Base-by-base conservation (phyloP, 2,329 filamentous ascomycete genomes). In the Colletotrichum aenigma region DNA sequence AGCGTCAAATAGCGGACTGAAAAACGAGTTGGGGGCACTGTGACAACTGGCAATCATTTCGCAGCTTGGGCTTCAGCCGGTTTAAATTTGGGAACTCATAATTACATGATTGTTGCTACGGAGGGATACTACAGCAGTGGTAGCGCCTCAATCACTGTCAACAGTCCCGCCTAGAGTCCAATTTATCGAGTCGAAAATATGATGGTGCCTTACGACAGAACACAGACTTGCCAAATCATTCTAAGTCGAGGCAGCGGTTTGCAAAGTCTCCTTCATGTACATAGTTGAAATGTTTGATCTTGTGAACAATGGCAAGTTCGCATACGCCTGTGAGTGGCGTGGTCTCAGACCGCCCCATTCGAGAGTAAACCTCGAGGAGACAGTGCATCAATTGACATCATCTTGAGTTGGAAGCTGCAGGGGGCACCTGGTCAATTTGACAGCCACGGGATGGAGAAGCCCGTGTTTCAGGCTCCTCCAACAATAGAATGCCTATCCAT, bases 41-140 rank as follows among this genome's bases (percentile, higher is more conserved):
- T 92, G 75, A 89, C 85, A 32, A 86, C 85, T 55, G 82, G 80
- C 67, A 88, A 86, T 78, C 89, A 91, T 82, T 90, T 91, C 78
- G 84, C 87, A 79, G 88, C 88, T n/a, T 91, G 90, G 89, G 78
- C 80, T 6, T 80, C 81, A 75, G 74, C 81, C 26, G 89, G 89
- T 15, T 80, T 89, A 80, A 83, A 82, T 55, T 79, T 91, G 13
- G 89, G 89, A 6, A 83, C 80, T 65, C 86, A 88, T 79, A 84
- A 90, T 81, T 91, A 91, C 83, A 86, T 88, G 86, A 90, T 91
- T 74, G 81, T 66, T 30, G 61, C 52, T 13, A 38, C 36, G 32
- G 66, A 74, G n/a, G 66, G 66, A n/a, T 74, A 70, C 24, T 74
- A 48, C 66, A 70, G 66, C 66, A 74, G 71, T 9, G 66, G 66